Evolutionary conservation across 2,329 filamentous ascomycete genomes (phyloP), one percentile per base, ranked within the genome.

Genomic region (Aspergillus udagawae): DNA sequence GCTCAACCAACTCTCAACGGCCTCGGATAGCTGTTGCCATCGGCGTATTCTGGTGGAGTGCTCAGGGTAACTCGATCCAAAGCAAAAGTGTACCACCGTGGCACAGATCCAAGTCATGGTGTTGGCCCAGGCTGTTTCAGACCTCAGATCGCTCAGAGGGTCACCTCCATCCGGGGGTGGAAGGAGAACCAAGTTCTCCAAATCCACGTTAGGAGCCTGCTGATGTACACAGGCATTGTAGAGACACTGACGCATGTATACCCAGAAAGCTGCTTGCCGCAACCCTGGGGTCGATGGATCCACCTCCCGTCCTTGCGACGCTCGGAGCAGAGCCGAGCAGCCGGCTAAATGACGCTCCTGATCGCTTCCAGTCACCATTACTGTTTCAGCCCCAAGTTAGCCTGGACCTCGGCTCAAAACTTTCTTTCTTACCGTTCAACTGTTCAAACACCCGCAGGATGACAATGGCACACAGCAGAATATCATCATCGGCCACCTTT

Each of bases 371-470:
- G 56, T 58, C 21, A 58, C 56, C 56, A 58, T 58, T 42, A 58
- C 49, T 32, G 29, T 32, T 12, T 12, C 29, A 32, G 29, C 5
- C 4, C 10, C 3, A 14, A 3, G 10, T 32, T 32, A 32, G 29
- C 29, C 29, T 32, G 12, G 2, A 12, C 4, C 14, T 14, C 4
- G 29, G 1, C 1, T 56, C n/a, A 21, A 54, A n/a, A 51, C 8
- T 29, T 29, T 51, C n/a, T 51, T 23, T 54, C 63, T 57, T 55
- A 61, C 64, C 64, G 51, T 64, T 61, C 38, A 66, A 51, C 53
- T 66, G 63, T 53, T 66, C 64, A 52, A 63, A 63, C 14, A 66
- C 62, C 32, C 64, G 58, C 35, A 66, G 56, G 54, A 66, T 65
- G 35, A 67, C 63, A 52, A 65, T 64, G 27, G 65, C 55, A 50